Percentiles rank a stretch among this genome's conserved stretches.
Evolutionary conservation across 257 asterid species (phyloP).

Genomic region (Nicotiana tabacum): DNA sequence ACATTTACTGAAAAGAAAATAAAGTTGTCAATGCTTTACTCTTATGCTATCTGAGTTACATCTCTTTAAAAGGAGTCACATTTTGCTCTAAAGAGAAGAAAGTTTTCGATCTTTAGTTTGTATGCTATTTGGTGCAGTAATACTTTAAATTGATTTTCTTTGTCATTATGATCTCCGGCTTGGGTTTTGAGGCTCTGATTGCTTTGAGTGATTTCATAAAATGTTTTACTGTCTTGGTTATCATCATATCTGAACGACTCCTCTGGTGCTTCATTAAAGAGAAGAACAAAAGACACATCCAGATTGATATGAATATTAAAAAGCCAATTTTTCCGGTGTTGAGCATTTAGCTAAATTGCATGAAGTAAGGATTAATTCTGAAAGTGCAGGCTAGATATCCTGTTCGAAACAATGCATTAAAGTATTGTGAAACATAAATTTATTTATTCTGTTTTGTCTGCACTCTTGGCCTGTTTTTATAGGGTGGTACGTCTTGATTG

Average conservation of each 20-base stretch:
- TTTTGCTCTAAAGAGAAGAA: neutral
- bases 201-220: neutral
- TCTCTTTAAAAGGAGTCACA: neutral
- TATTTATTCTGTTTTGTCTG: neutral
- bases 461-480: neutral
- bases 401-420: neutral
- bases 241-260: neutral
- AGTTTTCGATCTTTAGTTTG: neutral
- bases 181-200: neutral
- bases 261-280: neutral
- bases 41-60: neutral
- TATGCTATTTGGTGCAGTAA: neutral
- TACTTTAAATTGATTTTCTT: neutral
- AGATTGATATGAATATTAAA: neutral
- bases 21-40: neutral
- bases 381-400: neutral
- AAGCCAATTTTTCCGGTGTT: neutral
- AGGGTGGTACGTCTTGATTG: neutral
- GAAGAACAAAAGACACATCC: neutral
- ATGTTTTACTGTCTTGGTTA: neutral
- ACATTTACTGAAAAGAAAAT: neutral
- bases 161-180: neutral
- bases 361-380: neutral
- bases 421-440: neutral
- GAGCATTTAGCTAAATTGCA: neutral